These are phyloP conservation scores for Fragosphaeria purpurea DNA, from an alignment of 2,329 filamentous ascomycete species.

Conservation along the genomic window DNA sequence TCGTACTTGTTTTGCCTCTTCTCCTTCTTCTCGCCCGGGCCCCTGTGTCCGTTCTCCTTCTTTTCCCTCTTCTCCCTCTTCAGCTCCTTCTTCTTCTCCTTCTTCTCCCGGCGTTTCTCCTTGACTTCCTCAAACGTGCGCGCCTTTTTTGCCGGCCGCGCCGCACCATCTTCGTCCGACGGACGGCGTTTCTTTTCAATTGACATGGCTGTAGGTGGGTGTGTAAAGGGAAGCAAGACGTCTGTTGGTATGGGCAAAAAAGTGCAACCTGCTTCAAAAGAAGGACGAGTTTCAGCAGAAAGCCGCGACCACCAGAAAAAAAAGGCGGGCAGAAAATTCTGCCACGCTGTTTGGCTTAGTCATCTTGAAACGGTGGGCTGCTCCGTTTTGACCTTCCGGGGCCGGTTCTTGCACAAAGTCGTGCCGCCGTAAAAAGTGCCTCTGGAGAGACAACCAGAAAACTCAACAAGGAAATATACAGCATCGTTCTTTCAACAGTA, in stretches of 20 bases:
- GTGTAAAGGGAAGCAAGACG: not conserved
- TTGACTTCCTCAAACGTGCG: slow-evolving; percentile 7
- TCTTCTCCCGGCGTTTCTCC: slow-evolving; percentile 4
- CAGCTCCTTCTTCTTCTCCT: slow-evolving; percentile 1
- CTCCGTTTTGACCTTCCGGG: too few relatives aligned
- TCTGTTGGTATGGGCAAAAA: not conserved
- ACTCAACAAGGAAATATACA: too few relatives aligned
- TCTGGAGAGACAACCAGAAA: too few relatives aligned
- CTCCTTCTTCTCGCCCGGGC: slow-evolving; percentile 4
- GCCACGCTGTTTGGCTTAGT: not conserved
- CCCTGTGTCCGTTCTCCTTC: slow-evolving; percentile 3
- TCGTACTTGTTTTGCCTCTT: slow-evolving; percentile 6
- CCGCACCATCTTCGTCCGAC: slow-evolving; percentile 8
- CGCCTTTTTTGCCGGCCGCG: slow-evolving; percentile 10
- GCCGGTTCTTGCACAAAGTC: too few relatives aligned
- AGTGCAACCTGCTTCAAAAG: not conserved
- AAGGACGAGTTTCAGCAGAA: not conserved
- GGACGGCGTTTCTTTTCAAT: slow-evolving; percentile 8
- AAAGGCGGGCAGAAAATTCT: slow-evolving; percentile 15
- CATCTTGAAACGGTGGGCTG: too few relatives aligned
- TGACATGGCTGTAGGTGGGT: slow-evolving; percentile 5
- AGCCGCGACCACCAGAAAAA: slow-evolving; percentile 1
- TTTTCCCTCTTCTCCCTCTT: slow-evolving; percentile 1
- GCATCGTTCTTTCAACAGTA: too few relatives aligned
- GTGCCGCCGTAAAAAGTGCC: too few relatives aligned